Evolutionary conservation across 441 rosid genomes (phyloP).

Genomic region (Cnidoscolus chayamansa): DNA sequence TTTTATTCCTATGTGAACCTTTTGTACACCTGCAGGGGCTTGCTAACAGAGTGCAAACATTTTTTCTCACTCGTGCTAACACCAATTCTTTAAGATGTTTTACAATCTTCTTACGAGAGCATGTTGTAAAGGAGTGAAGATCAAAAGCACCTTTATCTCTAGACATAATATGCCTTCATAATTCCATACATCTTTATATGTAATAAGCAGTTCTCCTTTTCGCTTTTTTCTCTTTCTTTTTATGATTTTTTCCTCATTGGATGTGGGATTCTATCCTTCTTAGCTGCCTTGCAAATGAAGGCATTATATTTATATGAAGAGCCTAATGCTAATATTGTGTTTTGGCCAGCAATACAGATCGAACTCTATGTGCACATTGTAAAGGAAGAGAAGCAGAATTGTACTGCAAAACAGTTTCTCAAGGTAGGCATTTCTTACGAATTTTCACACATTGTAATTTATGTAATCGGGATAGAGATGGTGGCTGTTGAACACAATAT

Average conservation of each 20-base stretch:
- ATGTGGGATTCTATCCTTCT: background rate
- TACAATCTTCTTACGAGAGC: background rate
- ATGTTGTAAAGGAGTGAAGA: no score
- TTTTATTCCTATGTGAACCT: no score
- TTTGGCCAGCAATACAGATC: conserved; percentile 46
- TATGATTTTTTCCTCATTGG: background rate
- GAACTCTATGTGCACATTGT: conserved; percentile 79
- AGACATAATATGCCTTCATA: background rate
- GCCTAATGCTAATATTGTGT: conserved; percentile 19
- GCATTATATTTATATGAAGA: background rate
- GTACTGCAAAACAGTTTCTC: conserved; percentile 83
- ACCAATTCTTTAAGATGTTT: background rate
- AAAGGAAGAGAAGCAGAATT: conserved; percentile 93
- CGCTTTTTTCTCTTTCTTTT: background rate
- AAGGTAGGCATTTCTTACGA: conserved; percentile 41
- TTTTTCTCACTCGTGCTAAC: background rate
- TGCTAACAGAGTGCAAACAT: background rate
- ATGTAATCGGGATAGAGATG: background rate
- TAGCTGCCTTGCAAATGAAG: background rate
- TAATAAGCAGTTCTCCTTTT: background rate
- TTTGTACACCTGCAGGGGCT: no score
- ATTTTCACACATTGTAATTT: conserved; percentile 5
- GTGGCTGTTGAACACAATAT: background rate
- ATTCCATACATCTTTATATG: background rate
- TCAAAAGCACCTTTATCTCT: background rate